Base-by-base conservation (phyloP, 208 protist genomes). In the Cochliopodium minus region DNA sequence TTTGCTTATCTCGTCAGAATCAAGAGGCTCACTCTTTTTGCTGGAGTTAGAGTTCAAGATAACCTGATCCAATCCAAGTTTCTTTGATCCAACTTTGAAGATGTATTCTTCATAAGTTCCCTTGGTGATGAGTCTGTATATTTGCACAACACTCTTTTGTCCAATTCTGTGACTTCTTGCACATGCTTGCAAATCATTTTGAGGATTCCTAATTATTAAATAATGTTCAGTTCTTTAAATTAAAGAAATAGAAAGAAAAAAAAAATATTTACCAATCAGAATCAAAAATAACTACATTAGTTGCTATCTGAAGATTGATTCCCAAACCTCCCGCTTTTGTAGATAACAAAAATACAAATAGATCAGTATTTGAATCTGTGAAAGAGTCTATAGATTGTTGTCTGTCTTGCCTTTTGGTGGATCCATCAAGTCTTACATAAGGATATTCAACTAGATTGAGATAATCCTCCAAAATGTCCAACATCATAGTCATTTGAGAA, bases 221-320 rank as follows among this genome's bases (percentile, higher is more conserved):
- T n/a, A n/a, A n/a, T n/a, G n/a, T n/a, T n/a, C n/a, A n/a, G n/a
- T n/a, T n/a, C n/a, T n/a, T n/a, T n/a, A n/a, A n/a, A n/a, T n/a
- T n/a, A n/a, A n/a, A n/a, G n/a, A n/a, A n/a, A n/a, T n/a, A n/a
- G n/a, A n/a, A n/a, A n/a, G n/a, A n/a, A n/a, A n/a, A n/a, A n/a
- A n/a, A n/a, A n/a, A n/a, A n/a, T n/a, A n/a, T n/a, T n/a, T n/a
- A n/a, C 81, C 88, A 98, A 67, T 97, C 88, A 3, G 73, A 66
- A 64, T 96, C 90, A 71, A 85, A 94, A 35, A 96, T 77, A 54
- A 96, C 85, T 17, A 94, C 90, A 20, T 81, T 90, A 70, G 90
- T 84, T 4, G 87, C 78, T 2, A 32, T 30, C 66, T 59, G 20
- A 45, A 93, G 48, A 52, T 93, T 91, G 30, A 92, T 57, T 32